phyloP scores from a whole-genome alignment of 2,329 filamentous ascomycete species.

The Acrodontium crateriforme region DNA sequence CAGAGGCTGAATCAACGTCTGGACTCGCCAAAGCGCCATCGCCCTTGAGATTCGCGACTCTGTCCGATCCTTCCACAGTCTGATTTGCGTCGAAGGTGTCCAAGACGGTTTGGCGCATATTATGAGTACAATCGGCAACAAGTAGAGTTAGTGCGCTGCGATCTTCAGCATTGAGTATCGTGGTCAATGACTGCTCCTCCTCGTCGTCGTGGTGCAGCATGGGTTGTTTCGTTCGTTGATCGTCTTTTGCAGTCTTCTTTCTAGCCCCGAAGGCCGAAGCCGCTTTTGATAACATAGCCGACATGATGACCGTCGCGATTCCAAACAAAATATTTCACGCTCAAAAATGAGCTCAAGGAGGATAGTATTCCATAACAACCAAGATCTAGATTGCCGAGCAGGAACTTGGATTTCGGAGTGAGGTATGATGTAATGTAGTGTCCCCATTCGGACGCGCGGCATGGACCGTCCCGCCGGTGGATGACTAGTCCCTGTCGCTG shows the following conservation, averaged over 20 bases:
- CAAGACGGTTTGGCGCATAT: conserved; percentile 31
- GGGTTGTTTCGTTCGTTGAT: no score
- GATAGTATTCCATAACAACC: no score
- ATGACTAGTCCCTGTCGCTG: no score
- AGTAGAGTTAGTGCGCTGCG: conserved; percentile 32
- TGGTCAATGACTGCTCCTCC: conserved; percentile 29
- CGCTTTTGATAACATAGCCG: conserved; percentile 15
- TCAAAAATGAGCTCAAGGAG: no score
- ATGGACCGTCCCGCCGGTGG: no score
- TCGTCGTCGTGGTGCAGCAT: conserved; percentile 9
- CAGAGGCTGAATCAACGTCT: conserved; percentile 5
- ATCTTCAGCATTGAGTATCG: conserved; percentile 30
- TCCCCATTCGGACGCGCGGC: no score
- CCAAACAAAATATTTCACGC: no score
- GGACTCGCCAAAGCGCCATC: conserved; percentile 10
- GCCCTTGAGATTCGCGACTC: conserved; percentile 17
- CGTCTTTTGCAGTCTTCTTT: conserved; percentile 5
- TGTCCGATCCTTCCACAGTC: conserved; percentile 17
- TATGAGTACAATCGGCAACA: conserved; percentile 31
- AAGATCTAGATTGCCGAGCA: no score
- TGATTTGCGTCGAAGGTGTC: conserved; percentile 28
- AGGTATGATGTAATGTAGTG: no score
- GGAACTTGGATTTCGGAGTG: no score
- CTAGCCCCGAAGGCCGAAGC: conserved; percentile 9
- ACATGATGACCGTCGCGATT: no score